Percentiles rank a stretch among this genome's conserved stretches.
Evolutionary conservation across 139 green algal species (phyloP).

Genomic region (Tetraselmis striata): DNA sequence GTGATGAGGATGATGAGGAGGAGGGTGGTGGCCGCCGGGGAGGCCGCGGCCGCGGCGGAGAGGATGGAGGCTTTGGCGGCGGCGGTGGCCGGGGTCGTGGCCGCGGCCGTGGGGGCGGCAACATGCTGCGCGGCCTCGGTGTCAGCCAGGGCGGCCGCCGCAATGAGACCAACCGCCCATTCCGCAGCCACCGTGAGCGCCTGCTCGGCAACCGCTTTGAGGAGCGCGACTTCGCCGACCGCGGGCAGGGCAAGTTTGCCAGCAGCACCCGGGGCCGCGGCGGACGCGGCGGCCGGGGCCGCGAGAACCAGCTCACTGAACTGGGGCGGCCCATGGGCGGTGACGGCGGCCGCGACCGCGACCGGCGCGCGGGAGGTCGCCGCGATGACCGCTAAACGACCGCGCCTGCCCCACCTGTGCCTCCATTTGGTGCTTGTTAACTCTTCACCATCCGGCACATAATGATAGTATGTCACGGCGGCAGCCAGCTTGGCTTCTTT

Average conservation of each 20-base stretch:
- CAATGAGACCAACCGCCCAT: background rate
- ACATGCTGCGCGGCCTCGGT: background rate
- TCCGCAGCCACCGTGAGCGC: background rate
- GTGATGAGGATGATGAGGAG: slow-evolving; percentile 57
- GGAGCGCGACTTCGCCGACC: background rate
- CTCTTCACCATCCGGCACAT: too few relatives aligned
- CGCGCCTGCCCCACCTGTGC: background rate
- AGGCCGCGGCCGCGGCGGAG: background rate
- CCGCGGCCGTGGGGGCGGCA: slow-evolving; percentile 9
- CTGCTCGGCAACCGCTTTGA: background rate
- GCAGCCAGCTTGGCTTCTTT: too few relatives aligned
- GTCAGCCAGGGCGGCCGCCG: background rate
- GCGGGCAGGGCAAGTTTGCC: background rate
- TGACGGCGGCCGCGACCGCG: background rate
- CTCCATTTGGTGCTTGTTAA: too few relatives aligned
- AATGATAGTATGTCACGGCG: too few relatives aligned
- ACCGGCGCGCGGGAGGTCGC: too few relatives aligned
- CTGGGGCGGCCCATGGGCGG: background rate
- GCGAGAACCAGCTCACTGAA: background rate
- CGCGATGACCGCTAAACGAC: background rate
- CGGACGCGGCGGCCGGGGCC: too few relatives aligned
- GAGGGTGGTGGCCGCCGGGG: background rate
- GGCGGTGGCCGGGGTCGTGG: slow-evolving; percentile 21
- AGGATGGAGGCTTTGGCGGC: slow-evolving; percentile 12
- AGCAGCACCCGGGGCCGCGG: background rate